Base-by-base conservation (phyloP, 73 alveolate species). In the Urostyla sp. region DNA sequence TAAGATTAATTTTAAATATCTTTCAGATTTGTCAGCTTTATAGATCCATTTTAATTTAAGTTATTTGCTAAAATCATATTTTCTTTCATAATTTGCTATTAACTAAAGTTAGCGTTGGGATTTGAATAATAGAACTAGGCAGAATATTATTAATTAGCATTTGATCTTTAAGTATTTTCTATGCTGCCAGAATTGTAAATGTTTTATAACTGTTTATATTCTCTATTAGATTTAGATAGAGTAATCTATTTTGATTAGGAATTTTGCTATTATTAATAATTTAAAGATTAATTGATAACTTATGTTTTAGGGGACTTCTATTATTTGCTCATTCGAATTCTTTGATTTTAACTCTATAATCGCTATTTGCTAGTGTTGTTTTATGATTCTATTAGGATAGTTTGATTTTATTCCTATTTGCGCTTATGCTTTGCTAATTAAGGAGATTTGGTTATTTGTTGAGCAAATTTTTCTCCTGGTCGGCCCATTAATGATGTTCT, bases 211-310 rank as follows among this genome's bases (percentile, higher is more conserved):
- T 10, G 36, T 40, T 63, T 63, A 24, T 63, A 60, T 11, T 63
- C 79, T 63, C 79, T 63, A 31, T 63, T 63, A 13, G 79, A 63
- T 38, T 63, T 63, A 1, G 79, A 63, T 3, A 63, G 37, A 3
- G 79, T 43, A 21, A 63, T 63, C 15, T 60, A 57, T 63, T 60
- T 63, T 28, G 37, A 38, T 46, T 63, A 43, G 13, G 26, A 26
- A 21, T 37, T 40, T 11, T 43, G 27, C 27, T 30, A 23, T 43
- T 36, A 23, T 63, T 63, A 3, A 63, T 63, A 15, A 63, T n/a
- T 43, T 5, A 18, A 1, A n/a, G 44, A 43, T 23, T 63, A n/a
- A 8, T 40, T 8, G 50, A 23, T 63, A 24, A 63, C 60, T 10
- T 57, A 57, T 21, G 37, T 63, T 13, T 60, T 63, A 43, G 79